These are phyloP conservation scores for Pestalotiopsis sp. DNA, from an alignment of 2,329 filamentous ascomycete species.

Conservation along the genomic window DNA sequence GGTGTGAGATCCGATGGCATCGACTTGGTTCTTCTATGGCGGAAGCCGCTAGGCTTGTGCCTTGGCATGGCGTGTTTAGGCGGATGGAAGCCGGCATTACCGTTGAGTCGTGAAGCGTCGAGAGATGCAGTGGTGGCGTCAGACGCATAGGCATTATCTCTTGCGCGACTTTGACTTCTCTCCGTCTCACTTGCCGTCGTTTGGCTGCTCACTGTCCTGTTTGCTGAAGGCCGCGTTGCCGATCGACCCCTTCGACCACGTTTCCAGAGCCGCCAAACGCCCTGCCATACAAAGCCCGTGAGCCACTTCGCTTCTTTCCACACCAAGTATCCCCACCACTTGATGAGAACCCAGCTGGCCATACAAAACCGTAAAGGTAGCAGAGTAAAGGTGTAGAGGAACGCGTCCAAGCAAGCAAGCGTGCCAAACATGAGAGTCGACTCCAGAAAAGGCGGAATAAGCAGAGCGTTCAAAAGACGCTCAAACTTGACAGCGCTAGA, in stretches of 20 bases:
- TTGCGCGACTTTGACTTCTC: constrained; percentile 38
- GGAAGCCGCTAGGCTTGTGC: constrained; percentile 34
- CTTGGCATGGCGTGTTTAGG: constrained; percentile 33
- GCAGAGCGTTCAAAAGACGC: constrained; percentile 83
- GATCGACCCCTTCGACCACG: constrained; percentile 52
- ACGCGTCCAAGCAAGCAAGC: constrained; percentile 89
- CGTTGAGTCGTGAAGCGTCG: constrained; percentile 16
- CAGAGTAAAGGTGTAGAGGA: constrained; percentile 96
- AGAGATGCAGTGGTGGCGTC: constrained; percentile 14
- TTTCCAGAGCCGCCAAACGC: constrained; percentile 77
- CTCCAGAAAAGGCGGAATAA: constrained; percentile 81
- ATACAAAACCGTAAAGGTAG: constrained; percentile 85
- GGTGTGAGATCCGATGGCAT: constrained; percentile 82
- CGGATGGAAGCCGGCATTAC: constrained; percentile 29
- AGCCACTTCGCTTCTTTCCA: constrained; percentile 73
- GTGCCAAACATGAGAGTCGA: constrained; percentile 84
- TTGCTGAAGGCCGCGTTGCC: constrained; percentile 19
- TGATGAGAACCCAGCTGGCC: constrained; percentile 72
- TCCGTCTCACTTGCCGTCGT: constrained; percentile 35
- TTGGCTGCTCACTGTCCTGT: constrained; percentile 23
- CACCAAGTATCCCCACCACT: constrained; percentile 77
- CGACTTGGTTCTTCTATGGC: constrained; percentile 78
- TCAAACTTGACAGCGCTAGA: constrained; percentile 92
- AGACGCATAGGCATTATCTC: constrained; percentile 20
- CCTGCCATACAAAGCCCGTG: constrained; percentile 75